Evolutionary conservation across 106 monocot species (phyloP), one percentile per base, ranked within the genome.

Genomic region (Cymbidium sinense): DNA sequence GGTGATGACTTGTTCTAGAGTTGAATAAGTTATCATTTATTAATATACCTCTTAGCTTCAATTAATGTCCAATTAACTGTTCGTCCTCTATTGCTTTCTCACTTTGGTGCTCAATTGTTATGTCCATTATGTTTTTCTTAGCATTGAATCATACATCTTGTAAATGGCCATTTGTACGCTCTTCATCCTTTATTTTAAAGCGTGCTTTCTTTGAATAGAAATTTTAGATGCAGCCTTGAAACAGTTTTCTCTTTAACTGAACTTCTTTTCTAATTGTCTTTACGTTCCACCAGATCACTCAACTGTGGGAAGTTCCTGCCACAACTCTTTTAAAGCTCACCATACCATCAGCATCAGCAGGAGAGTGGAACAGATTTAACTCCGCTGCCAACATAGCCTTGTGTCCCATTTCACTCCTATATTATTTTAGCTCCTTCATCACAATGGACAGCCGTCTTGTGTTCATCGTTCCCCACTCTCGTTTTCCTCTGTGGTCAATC

Each of bases 301-400:
- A 58, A 61, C 82, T 86, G 30, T 95, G 85, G 86, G 89, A 92
- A 82, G 76, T 90, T 81, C 99, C 95, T 3, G 78, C 88, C 31
- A 80, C 88, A 73, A 80, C 72, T 73, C 28, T 99, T 76, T 77
- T 99, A 64, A 99, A 87, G 79, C 92, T 99, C 34, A 93, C 95
- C 58, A 81, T 99, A 76, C 99, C 99, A 52, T 87, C 89, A 70
- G 67, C 78, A 75, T 80, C 82, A 39, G 87, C 88, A 43, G 73
- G 83, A 1, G 80, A 88, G 27, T 91, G 92, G 88, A 90, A 76
- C 84, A 88, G 89, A 82, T 90, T 95, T 70, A 87, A 95, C 31
- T 43, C 79, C 41, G 82, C 92, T 64, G 86, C 92, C 58, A 95
- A 95, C 73, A 82, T 99, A 61, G 84, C 75, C 70, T 23, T 95